A percentile compares a stretch with the other conserved stretches of the same genome.
Conservation (phyloP, 164 flowering plant genomes). For the Liriodendron chinense region DNA sequence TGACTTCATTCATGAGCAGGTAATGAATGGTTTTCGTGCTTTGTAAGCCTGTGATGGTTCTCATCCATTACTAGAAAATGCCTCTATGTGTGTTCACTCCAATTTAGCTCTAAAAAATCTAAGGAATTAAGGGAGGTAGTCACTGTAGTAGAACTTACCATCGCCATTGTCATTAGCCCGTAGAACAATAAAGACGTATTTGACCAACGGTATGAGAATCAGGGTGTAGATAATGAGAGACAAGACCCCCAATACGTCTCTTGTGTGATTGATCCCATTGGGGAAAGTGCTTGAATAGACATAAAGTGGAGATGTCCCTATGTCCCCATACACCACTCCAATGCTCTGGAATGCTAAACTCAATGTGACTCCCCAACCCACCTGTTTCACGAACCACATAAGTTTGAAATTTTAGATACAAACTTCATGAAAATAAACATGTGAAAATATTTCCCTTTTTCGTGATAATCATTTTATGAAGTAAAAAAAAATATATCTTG, state of each 20-base stretch:
- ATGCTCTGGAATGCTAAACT: constrained; percentile 61
- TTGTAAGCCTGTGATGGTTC: too few relatives aligned
- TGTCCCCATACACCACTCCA: constrained; percentile 65
- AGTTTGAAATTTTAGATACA: background rate
- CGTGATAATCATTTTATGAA: background rate
- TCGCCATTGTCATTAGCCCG: constrained; percentile 69
- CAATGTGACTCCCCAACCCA: constrained; percentile 34
- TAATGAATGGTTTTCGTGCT: too few relatives aligned
- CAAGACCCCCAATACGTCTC: constrained; percentile 53
- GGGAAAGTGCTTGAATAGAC: constrained; percentile 52
- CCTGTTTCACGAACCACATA: constrained; percentile 21
- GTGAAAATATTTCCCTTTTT: background rate
- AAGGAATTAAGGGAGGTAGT: background rate
- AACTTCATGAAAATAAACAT: background rate
- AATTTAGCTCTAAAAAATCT: background rate
- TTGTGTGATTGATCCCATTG: constrained; percentile 27
- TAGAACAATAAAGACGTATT: constrained; percentile 56
- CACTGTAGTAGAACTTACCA: constrained; percentile 33
- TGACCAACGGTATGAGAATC: constrained; percentile 41
- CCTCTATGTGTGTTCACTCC: background rate
- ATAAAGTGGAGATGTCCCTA: constrained; percentile 72
- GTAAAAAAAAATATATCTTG: background rate
- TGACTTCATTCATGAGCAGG: too few relatives aligned
- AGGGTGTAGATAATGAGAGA: constrained; percentile 63
- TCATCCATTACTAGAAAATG: too few relatives aligned